Evolutionary conservation across 352 stramenopile genomes (phyloP).

Genomic region (Pythium folliculosum): DNA sequence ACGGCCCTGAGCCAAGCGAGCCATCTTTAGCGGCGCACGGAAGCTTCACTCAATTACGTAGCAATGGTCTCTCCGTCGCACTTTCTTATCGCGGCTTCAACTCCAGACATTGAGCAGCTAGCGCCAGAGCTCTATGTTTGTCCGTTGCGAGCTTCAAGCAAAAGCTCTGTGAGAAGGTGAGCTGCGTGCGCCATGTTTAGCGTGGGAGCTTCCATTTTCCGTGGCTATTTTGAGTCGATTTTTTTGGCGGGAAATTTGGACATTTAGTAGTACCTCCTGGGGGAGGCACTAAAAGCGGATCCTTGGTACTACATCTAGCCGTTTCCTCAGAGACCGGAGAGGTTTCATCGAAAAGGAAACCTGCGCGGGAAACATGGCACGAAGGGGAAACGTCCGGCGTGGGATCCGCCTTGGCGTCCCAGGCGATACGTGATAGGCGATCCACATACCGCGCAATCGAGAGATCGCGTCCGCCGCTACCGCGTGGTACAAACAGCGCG

Average conservation of each 20-base stretch:
- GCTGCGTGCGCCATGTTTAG: not conserved
- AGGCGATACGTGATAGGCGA: slow-evolving; percentile 7
- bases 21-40: not conserved
- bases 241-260: slow-evolving; percentile 18
- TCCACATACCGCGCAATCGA: not conserved
- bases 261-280: not conserved
- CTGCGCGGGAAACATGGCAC: not conserved
- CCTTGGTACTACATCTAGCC: slow-evolving; percentile 5
- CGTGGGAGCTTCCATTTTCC: not conserved
- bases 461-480: not conserved
- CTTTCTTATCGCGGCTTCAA: not conserved
- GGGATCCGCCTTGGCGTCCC: slow-evolving; percentile 3
- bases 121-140: not conserved
- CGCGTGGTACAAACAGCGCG: not conserved
- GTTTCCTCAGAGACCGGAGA: slow-evolving; percentile 14
- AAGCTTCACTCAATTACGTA: not conserved
- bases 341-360: slow-evolving; percentile 20
- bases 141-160: not conserved
- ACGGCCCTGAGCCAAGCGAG: not conserved
- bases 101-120: no score
- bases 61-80: not conserved
- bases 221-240: not conserved
- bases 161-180: not conserved
- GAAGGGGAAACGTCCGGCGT: slow-evolving; percentile 14
- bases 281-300: slow-evolving; percentile 12